Percentiles rank a stretch among this genome's conserved stretches.
These are phyloP conservation scores for Fusarium sp. DNA, from an alignment of 2,329 filamentous ascomycete species.

Conservation along the genomic window DNA sequence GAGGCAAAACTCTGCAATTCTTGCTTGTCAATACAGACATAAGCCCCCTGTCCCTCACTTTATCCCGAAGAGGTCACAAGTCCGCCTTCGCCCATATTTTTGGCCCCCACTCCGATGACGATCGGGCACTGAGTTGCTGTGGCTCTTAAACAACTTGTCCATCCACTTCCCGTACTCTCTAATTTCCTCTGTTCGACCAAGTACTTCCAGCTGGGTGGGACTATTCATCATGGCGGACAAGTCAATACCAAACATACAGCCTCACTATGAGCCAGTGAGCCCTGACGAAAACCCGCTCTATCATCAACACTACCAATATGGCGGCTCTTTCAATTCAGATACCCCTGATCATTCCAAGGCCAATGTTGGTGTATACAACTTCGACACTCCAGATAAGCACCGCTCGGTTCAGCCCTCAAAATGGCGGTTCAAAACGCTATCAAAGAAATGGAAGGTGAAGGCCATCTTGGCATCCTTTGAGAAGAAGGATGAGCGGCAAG, in stretches of 20 bases:
- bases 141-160: background rate
- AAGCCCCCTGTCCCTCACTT: background rate
- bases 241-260: background rate
- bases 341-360: background rate
- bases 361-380: background rate
- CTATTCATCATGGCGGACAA: slow-evolving; percentile 12
- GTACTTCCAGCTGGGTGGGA: background rate
- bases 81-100: background rate
- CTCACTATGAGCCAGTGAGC: slow-evolving; percentile 31
- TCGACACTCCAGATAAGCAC: background rate
- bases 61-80: background rate
- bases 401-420: slow-evolving; percentile 5
- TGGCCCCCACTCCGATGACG: background rate
- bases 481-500: slow-evolving; percentile 16
- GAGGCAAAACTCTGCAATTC: background rate
- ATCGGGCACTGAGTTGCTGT: background rate
- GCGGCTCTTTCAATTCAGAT: background rate
- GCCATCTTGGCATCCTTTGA: slow-evolving; percentile 7
- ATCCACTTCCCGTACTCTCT: background rate
- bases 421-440: slow-evolving; percentile 27
- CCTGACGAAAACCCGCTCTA: slow-evolving; percentile 15
- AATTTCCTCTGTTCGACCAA: background rate
- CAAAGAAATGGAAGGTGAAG: slow-evolving; percentile 37
- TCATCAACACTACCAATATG: background rate
- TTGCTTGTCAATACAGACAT: background rate